Evolutionary conservation across 208 protist species (phyloP), one percentile per base, ranked within the genome.

Genomic region (Trypanosoma conorhini): DNA sequence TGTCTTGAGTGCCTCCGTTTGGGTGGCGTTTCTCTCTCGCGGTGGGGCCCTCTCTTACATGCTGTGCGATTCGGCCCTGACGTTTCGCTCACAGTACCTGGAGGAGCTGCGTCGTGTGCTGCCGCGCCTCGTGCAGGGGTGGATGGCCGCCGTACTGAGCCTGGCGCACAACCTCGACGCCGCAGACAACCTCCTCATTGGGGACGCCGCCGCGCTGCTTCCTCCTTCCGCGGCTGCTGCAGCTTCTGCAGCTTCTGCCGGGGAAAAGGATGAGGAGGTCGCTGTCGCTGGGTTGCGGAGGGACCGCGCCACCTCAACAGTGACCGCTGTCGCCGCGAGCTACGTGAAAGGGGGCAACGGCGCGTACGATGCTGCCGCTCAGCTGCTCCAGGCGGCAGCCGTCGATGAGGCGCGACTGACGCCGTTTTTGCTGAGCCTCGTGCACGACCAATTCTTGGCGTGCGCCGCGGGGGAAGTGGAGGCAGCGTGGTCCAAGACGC

Each of bases 81-180:
- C 48, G 52, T 96, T 93, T 55, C 83, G 84, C 35, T 80, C 86
- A 40, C 86, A 85, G 62, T 81, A 96, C 76, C 48, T 96, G 44
- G 81, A 88, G 71, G 62, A 76, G 30, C 72, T 96, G 70, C 82
- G 81, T 60, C 44, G 68, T 46, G 76, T 71, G 24, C 60, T 90
- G 55, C 90, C 90, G 31, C 51, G 62, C 24, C 54, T 92, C 12
- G 82, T 92, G 62, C 87, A 92, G 67, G 83, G 80, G 21, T 93
- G 87, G 88, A 79, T 96, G 74, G 76, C 72, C n/a, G 71, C 76
- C 13, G 65, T 76, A 26, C 60, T 93, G 57, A 66, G 76, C n/a
- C 67, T 92, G 12, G 82, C 72, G 70, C 74, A 77, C 52, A 72
- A 79, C 54, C 64, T 72, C 5, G 67, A 67, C 15, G 68, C 78